Evolutionary conservation across 768 basidiomycete species (phyloP).

Genomic region (Suillus subluteus): DNA sequence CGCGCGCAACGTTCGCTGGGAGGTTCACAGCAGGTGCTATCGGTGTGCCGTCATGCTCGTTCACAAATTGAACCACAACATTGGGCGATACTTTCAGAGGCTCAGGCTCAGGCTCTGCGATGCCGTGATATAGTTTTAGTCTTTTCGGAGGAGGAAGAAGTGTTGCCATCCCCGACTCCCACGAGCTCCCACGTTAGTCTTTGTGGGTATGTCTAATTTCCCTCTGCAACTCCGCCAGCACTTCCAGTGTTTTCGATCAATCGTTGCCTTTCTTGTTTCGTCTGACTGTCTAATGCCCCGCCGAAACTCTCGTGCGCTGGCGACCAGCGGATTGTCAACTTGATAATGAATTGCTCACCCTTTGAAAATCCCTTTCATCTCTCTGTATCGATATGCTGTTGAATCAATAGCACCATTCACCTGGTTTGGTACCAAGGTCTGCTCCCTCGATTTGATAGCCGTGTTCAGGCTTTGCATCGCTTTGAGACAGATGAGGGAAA

Average conservation of each 20-base stretch:
- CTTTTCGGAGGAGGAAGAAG: constrained; percentile 88
- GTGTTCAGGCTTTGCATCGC: constrained; percentile 62
- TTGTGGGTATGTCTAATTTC: too few relatives aligned
- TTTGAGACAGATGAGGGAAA: too few relatives aligned
- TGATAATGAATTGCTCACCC: too few relatives aligned
- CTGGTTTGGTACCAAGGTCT: constrained; percentile 64
- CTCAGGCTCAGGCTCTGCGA: constrained; percentile 65
- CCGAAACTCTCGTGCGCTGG: too few relatives aligned
- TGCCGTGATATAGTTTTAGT: constrained; percentile 78
- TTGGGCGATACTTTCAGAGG: constrained; percentile 54
- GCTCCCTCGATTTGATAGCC: constrained; percentile 68
- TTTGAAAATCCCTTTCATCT: constrained; percentile 35
- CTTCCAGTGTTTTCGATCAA: too few relatives aligned
- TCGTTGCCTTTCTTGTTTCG: too few relatives aligned
- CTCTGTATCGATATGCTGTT: constrained; percentile 55
- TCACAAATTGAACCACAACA: constrained; percentile 90
- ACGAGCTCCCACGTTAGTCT: too few relatives aligned
- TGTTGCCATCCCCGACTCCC: constrained; percentile 64
- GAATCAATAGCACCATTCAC: constrained; percentile 66
- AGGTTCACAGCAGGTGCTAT: constrained; percentile 89
- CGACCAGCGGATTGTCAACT: too few relatives aligned
- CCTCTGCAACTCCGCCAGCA: too few relatives aligned
- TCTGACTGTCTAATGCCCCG: too few relatives aligned
- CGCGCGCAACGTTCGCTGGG: constrained; percentile 83
- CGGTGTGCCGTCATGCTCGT: constrained; percentile 79